phyloP scores from a whole-genome alignment of 129 eudicot species.

The Chrysanthemum lavandulifolium region DNA sequence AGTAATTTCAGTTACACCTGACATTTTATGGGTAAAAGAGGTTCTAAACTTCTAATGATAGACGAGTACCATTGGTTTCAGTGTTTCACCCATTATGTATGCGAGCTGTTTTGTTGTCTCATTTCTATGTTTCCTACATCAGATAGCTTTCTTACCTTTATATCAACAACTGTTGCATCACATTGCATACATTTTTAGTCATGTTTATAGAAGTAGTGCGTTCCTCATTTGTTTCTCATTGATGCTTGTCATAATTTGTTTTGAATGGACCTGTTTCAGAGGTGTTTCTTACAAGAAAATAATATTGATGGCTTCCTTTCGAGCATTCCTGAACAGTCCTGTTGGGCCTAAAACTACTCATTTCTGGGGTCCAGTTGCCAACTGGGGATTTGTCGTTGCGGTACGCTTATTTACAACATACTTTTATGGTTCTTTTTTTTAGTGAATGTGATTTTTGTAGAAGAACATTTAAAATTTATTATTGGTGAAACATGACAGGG shows the following conservation, averaged over 20 bases:
- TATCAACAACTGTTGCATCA: no score
- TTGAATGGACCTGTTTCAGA: conserved; percentile 18
- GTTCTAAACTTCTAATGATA: no score
- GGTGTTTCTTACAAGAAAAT: conserved; percentile 12
- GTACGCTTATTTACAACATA: conserved; percentile 39
- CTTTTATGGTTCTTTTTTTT: not conserved
- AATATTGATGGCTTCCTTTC: conserved; percentile 61
- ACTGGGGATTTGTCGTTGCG: conserved; percentile 85
- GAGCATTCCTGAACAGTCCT: conserved; percentile 77
- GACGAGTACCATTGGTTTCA: no score
- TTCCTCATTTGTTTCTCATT: no score
- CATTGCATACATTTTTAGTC: no score
- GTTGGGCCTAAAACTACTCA: conserved; percentile 93
- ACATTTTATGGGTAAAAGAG: no score
- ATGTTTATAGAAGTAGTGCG: not conserved
- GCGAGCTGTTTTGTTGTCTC: no score
- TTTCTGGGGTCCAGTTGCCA: conserved; percentile 89
- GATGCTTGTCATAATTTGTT: conserved; percentile 14
- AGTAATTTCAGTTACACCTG: no score
- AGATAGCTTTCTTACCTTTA: no score
- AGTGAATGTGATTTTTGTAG: not conserved
- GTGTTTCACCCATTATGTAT: no score
- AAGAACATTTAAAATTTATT: not conserved
- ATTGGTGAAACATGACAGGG: conserved; percentile 48
- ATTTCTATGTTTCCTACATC: no score